Base-by-base conservation (phyloP, 257 asterid species). In the Solanum chilense region DNA sequence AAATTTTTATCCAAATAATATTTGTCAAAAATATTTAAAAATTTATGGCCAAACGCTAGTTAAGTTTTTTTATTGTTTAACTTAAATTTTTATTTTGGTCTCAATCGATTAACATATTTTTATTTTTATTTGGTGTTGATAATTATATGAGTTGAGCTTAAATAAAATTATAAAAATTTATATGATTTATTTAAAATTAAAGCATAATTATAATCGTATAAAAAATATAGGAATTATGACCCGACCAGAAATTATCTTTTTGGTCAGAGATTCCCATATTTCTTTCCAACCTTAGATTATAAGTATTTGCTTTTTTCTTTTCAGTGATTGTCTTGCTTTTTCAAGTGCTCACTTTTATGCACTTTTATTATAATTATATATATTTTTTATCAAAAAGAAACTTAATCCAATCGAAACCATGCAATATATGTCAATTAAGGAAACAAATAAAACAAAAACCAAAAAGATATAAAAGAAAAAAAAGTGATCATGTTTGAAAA, bases 21-120 rank as follows among this genome's bases (percentile, higher is more conserved):
- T 35, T 35, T 35, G 1, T 4, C 7, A 35, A 35, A 37, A 37
- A 37, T 1, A 37, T 37, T 1, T 37, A 0, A 35, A 35, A 35
- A 35, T 35, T 0, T 0, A 6, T 37, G 2, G 0, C 1, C 39
- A 37, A 37, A 37, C 0, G 2, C 2, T 1, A 6, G 7, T 37
- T 37, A 37, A 1, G 7, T 37, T 6, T 49, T 49, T 49, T 35
- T 5, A 35, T 35, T 18, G 3, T 71, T 33, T 9, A 18, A 35
- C 80, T 35, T 35, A 9, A 12, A 9, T 71, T 35, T 71, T 18
- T 70, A 1, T 35, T 2, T 18, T 71, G 15, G 4, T 33, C 23
- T 70, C 44, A 33, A 16, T 33, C 8, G 18, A 70, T 70, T 4
- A 70, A 70, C 9, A 20, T 71, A 33, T 35, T 4, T 35, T 18